A percentile compares a stretch with the other conserved stretches of the same genome.
These are phyloP conservation scores for Endocalyx cinctus DNA, from an alignment of 2,329 filamentous ascomycete genomes.

Conservation along the genomic window DNA sequence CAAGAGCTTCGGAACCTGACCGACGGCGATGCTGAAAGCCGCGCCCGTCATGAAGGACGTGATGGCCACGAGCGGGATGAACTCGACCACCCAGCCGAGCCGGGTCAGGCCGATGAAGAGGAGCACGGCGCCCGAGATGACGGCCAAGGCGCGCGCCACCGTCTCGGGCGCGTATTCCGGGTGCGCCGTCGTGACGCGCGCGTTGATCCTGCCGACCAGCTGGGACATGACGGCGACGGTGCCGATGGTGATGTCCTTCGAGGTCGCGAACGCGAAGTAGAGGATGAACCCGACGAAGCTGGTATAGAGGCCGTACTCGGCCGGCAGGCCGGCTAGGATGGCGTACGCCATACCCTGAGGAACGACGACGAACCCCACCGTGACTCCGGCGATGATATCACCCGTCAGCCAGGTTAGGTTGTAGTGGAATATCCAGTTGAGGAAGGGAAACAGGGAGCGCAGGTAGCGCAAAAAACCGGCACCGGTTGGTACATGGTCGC, in stretches of 20 bases:
- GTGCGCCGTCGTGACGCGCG: constrained; percentile 30
- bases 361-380: constrained; percentile 50
- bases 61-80: constrained; percentile 49
- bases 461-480: constrained; percentile 55
- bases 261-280: constrained; percentile 35
- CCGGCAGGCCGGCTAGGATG: constrained; percentile 40
- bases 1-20: constrained; percentile 47
- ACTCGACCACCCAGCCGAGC: constrained; percentile 50
- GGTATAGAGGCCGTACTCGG: constrained; percentile 44
- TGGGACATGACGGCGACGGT: constrained; percentile 53
- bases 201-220: constrained; percentile 45
- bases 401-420: constrained; percentile 55
- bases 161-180: constrained; percentile 37
- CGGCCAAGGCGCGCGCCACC: constrained; percentile 42
- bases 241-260: constrained; percentile 71
- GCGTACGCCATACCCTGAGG: constrained; percentile 53
- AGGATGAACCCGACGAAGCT: constrained; percentile 33
- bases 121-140: constrained; percentile 46
- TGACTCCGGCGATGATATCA: constrained; percentile 31
- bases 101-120: constrained; percentile 44
- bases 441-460: constrained; percentile 75
- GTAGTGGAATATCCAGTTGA: constrained; percentile 80
- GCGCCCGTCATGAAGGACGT: constrained; percentile 53
- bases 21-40: constrained; percentile 44
- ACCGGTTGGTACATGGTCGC: constrained; percentile 55